Conservation (phyloP, 2,329 filamentous ascomycete genomes). For the Aspergillus terreus region DNA sequence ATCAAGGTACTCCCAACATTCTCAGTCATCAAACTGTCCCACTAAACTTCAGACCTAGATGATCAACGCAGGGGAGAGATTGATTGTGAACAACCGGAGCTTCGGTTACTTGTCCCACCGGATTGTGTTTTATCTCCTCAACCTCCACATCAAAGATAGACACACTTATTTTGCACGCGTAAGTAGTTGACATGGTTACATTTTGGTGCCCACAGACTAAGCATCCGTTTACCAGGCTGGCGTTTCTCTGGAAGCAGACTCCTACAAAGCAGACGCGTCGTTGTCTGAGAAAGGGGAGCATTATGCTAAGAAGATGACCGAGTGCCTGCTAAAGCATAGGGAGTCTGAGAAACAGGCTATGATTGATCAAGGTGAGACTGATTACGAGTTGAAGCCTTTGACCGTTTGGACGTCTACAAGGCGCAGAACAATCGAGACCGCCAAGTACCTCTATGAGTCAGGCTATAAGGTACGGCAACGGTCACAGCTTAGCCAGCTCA, state of each 20-base stretch:
- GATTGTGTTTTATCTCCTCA: constrained; percentile 97
- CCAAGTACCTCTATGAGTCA: constrained; percentile 70
- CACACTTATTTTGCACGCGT: constrained; percentile 87
- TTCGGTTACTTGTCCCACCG: constrained; percentile 96
- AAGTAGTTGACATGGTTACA: constrained; percentile 13
- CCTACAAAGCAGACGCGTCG: constrained; percentile 85
- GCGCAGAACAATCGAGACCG: constrained; percentile 84
- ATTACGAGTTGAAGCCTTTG: constrained; percentile 70
- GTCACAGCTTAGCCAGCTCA: constrained; percentile 95
- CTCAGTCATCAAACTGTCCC: no score
- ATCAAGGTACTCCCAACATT: constrained; percentile 59
- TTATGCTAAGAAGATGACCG: constrained; percentile 82
- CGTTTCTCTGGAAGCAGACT: constrained; percentile 80
- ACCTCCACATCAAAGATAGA: constrained; percentile 92
- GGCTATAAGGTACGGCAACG: constrained; percentile 87
- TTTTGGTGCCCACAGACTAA: neutral
- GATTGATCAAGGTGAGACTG: constrained; percentile 64
- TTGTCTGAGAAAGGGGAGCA: constrained; percentile 74
- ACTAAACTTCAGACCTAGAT: constrained; percentile 49
- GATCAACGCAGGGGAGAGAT: constrained; percentile 92
- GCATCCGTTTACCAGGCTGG: constrained; percentile 54
- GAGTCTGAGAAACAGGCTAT: constrained; percentile 72
- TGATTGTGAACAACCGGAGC: constrained; percentile 94
- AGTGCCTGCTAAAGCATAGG: constrained; percentile 76
- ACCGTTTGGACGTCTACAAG: constrained; percentile 95